Evolutionary conservation across 2,329 filamentous ascomycete genomes (phyloP), one percentile per base, ranked within the genome.

Genomic region (Myotisia sp.): DNA sequence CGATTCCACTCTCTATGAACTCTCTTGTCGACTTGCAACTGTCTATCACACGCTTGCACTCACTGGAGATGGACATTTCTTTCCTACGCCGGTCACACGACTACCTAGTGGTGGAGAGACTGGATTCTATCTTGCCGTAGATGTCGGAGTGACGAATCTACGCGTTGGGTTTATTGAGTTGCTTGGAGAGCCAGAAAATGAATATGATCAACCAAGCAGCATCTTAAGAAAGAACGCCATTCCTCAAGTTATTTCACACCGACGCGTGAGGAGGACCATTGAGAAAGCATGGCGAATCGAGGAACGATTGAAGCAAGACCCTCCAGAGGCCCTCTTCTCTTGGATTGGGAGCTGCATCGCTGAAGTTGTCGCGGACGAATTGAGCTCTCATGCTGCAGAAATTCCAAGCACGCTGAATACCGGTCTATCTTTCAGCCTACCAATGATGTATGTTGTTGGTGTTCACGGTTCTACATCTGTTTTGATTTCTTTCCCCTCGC

Each of bases 281-380:
- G 80, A 85, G 51, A 76, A 67, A 43, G 71, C 71, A 35, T 85
- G 79, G 79, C 71, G 78, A 5, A 86, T 86, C 45, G 70, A 69
- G 30, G 73, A 84, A 26, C 71, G 77, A 36, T 57, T 85, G 42
- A 84, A 84, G 50, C 72, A 70, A 44, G 71, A 81, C 45, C 73
- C 82, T 38, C 69, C 76, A 2, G 70, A 77, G 36, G 71, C 72
- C 17, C 60, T 86, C 1, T 86, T 86, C 51, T 58, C 65, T 10
- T 86, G 80, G 79, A 80, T 86, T 43, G 80, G 79, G 22, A 62
- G 68, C 44, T 78, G 76, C 46, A 80, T 86, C 42, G 77, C 76
- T 7, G 64, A 76, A 36, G 78, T 85, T 2, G 72, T 86, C n/a
- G 57, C 56, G 21, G 66, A 74, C 39, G 47, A 53, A 19, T 36